Evolutionary conservation across 352 stramenopile species (phyloP).

Genomic region (Pilasporangium apinafurcum): DNA sequence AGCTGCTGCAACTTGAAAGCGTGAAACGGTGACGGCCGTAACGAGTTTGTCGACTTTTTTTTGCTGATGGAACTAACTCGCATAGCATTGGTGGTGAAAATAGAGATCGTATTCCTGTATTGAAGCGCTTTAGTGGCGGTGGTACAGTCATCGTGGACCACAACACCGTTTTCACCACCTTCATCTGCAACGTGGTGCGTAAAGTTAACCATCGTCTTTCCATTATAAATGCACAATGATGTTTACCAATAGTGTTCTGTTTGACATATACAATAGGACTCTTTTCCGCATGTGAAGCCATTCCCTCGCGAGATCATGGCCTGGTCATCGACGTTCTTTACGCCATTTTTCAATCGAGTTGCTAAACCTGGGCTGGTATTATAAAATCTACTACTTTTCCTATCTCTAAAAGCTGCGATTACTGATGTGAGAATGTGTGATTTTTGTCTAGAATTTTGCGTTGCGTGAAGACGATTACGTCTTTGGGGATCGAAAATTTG

Average conservation of each 20-base stretch:
- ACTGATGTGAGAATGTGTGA: too few relatives aligned
- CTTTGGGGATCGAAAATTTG: conserved; percentile 93
- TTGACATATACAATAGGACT: conserved; percentile 18
- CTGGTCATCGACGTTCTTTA: conserved; percentile 83
- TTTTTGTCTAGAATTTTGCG: conserved; percentile 79
- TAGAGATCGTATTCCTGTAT: conserved; percentile 78
- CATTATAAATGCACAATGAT: not conserved
- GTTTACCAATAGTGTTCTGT: not conserved
- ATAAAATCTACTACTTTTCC: too few relatives aligned
- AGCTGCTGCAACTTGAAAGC: conserved; percentile 79
- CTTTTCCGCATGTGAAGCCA: conserved; percentile 66
- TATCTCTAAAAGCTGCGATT: too few relatives aligned
- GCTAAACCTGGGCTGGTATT: conserved; percentile 10
- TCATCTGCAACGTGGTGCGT: conserved; percentile 82
- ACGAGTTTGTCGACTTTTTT: not conserved
- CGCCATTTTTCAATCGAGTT: conserved; percentile 70
- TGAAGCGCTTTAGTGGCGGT: conserved; percentile 95
- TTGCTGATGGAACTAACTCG: not conserved
- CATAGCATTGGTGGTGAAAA: not conserved
- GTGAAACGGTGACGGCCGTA: conserved; percentile 65
- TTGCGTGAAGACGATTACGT: conserved; percentile 96
- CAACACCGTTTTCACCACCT: conserved; percentile 90
- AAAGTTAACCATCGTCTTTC: not conserved
- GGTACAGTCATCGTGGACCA: conserved; percentile 97
- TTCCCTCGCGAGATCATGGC: conserved; percentile 92